Evolutionary conservation across 495 filamentous ascomycete species (phyloP), one percentile per base, ranked within the genome.

Genomic region (Penicillium ochrochloron): DNA sequence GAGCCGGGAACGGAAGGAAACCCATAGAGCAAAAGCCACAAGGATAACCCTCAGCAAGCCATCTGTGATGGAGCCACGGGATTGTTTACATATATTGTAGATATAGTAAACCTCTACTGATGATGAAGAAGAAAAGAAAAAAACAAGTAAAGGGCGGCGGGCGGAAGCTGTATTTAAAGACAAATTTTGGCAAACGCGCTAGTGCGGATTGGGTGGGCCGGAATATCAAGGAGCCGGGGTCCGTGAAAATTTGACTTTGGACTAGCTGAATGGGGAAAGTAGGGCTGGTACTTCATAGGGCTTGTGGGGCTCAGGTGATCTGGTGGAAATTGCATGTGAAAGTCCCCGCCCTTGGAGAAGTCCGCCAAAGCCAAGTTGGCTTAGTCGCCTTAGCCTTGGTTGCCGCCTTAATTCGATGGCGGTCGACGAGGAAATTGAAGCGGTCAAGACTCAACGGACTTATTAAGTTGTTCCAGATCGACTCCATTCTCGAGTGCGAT

Each of bases 11-110:
- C 80, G 80, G 80, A 82, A 68, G 78, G 64, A 80, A 78, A 80
- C 74, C 80, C 78, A 80, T 73, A 64, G 68, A 70, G 70, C 64
- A 69, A 70, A 71, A 79, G 74, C 66, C 71, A 68, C 66, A 73
- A 66, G 75, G 69, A 79, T 79, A 82, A 77, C 77, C 78, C 80
- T 82, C 80, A 82, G 80, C 80, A 71, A 80, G 80, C 77, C 76
- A 73, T 69, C 48, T 66, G 63, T 76, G 62, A 73, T 73, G 76
- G 77, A 82, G 78, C 80, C 76, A 74, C 74, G 69, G 65, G 74
- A 64, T 65, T 61, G 63, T 78, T 80, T 78, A 79, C 71, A 78
- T 70, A 70, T 61, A 69, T 66, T 76, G 77, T 74, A 58, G 35
- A 42, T 58, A 44, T 58, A 58, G 79, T 82, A 82, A 82, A 82